Base-by-base conservation (phyloP, 495 filamentous ascomycete species). In the Aspergillus leporis region DNA sequence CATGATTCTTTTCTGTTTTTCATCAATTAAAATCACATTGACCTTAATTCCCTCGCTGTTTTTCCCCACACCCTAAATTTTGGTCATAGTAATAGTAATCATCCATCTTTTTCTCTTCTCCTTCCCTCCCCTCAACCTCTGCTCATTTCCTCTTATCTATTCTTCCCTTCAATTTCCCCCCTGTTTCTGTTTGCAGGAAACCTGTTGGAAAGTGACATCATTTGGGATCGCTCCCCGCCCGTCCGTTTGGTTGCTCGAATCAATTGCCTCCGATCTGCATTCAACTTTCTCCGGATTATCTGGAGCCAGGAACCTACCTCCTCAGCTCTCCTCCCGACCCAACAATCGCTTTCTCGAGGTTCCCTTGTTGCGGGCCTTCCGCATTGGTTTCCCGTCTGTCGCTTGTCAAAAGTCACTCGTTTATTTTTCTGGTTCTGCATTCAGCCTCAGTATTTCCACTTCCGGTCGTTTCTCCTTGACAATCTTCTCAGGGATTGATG, bases 51-150 rank as follows among this genome's bases (percentile, higher is more conserved):
- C 30, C 9, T 32, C 30, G 5, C 5, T 32, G 5, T 32, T 9
- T 32, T 32, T 32, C 30, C 9, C 30, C n/a, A n/a, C n/a, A n/a
- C n/a, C n/a, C n/a, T n/a, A n/a, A n/a, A n/a, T n/a, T n/a, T n/a
- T n/a, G n/a, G n/a, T n/a, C n/a, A n/a, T n/a, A n/a, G n/a, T n/a
- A n/a, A n/a, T n/a, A n/a, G n/a, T n/a, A n/a, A n/a, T n/a, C n/a
- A n/a, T 65, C 63, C 60, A 61, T 60, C 60, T 66, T 67, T 60
- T 48, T 58, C 62, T 53, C 55, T 53, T 69, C 45, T 21, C 34
- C 60, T 48, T 56, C 58, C 63, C 61, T 56, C 31, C 43, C 41
- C 55, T 53, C 50, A 30, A 40, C 38, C 34, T 59, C 46, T 57
- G 25, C 12, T 2, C 41, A 46, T 46, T 47, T 32, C 28, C 43